Evolutionary conservation across 2,329 filamentous ascomycete genomes (phyloP).

Genomic region (Stagonosporopsis vannaccii): DNA sequence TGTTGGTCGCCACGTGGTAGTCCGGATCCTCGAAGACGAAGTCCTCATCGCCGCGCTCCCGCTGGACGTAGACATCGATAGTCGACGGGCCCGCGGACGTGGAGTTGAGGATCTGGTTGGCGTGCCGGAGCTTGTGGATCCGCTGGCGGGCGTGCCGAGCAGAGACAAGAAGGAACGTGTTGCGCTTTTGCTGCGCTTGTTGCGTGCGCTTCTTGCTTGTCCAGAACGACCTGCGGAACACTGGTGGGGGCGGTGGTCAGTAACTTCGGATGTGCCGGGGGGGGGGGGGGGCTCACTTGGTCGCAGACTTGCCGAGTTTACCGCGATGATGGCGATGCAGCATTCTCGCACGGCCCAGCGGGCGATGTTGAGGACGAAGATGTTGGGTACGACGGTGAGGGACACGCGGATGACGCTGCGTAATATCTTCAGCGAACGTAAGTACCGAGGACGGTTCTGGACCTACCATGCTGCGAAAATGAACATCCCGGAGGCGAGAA

Average conservation of each 20-base stretch:
- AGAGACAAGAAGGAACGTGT: conserved; percentile 4
- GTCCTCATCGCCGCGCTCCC: conserved; percentile 1
- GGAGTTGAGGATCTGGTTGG: conserved; percentile 5
- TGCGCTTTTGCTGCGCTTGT: neutral
- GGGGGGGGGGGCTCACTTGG: conserved; percentile 10
- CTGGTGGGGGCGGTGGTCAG: conserved; percentile 3
- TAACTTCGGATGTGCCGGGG: neutral
- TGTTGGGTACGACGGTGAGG: conserved; percentile 18
- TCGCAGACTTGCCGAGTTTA: conserved; percentile 19
- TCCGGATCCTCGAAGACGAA: conserved; percentile 12
- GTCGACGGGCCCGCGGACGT: conserved; percentile 9
- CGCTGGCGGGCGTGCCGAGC: neutral
- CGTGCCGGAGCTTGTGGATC: neutral
- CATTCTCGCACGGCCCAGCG: conserved; percentile 25
- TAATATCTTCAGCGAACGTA: neutral
- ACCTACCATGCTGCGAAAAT: conserved; percentile 20
- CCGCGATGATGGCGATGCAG: conserved; percentile 21
- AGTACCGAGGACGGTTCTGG: no score
- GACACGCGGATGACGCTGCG: conserved; percentile 21
- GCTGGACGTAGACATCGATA: conserved; percentile 1
- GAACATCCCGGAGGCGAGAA: conserved; percentile 23
- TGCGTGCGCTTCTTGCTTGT: neutral
- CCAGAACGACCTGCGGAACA: conserved; percentile 15
- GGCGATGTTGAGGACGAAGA: conserved; percentile 20
- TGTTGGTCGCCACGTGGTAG: neutral